phyloP scores from a whole-genome alignment of 2,329 filamentous ascomycete genomes.

The Fusarium sororula region DNA sequence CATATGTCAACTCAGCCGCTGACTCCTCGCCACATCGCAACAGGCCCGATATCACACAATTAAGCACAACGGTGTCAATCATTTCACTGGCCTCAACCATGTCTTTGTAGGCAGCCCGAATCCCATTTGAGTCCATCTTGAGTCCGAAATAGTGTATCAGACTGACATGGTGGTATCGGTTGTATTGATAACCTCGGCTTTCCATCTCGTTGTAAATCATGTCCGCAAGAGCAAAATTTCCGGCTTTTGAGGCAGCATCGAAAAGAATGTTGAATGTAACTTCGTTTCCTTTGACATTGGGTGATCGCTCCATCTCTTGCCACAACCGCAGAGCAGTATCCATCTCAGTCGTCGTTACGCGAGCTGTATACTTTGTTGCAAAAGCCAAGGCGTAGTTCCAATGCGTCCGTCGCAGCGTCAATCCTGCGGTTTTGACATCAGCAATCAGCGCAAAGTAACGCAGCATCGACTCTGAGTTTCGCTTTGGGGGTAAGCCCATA shows the following conservation, averaged over 20 bases:
- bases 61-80: conserved; percentile 86
- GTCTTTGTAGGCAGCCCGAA: conserved; percentile 80
- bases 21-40: conserved; percentile 78
- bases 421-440: conserved; percentile 79
- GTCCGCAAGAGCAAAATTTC: conserved; percentile 84
- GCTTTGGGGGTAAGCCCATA: conserved; percentile 70
- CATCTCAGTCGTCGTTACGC: conserved; percentile 65
- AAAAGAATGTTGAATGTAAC: conserved; percentile 97
- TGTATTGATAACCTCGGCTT: conserved; percentile 71
- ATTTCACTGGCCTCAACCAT: conserved; percentile 88
- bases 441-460: conserved; percentile 85
- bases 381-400: conserved; percentile 90
- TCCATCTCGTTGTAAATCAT: conserved; percentile 86
- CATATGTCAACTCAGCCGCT: conserved; percentile 83
- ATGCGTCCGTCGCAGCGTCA: conserved; percentile 72
- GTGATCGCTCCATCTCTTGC: conserved; percentile 86
- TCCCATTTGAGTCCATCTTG: conserved; percentile 74
- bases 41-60: conserved; percentile 84
- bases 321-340: conserved; percentile 77
- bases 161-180: conserved; percentile 83
- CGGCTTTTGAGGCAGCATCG: conserved; percentile 84
- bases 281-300: conserved; percentile 70
- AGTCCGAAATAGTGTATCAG: conserved; percentile 87
- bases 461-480: conserved; percentile 71
- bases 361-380: conserved; percentile 75